phyloP scores from a whole-genome alignment of 1,284 basidiomycete genomes.

The Phellopilus nigrolimitatus region DNA sequence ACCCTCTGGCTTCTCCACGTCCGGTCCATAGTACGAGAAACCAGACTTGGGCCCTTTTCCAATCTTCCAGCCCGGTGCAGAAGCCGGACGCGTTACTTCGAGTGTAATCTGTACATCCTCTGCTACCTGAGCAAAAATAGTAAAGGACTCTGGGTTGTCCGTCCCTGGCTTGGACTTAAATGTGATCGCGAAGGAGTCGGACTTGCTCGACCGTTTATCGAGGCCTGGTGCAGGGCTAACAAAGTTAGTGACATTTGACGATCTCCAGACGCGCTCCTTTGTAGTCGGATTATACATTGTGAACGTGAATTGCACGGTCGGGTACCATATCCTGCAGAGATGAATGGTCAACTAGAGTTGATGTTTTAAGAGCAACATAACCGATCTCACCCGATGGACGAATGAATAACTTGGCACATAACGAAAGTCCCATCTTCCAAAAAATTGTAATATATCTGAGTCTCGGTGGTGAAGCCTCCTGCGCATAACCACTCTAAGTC shows the following conservation, averaged over 20 bases:
- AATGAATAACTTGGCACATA: constrained; percentile 95
- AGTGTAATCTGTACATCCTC: constrained; percentile 80
- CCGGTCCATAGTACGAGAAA: constrained; percentile 84
- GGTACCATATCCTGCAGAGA: constrained; percentile 74
- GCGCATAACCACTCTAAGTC: constrained; percentile 84
- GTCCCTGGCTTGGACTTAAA: constrained; percentile 61
- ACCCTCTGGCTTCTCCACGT: constrained; percentile 74
- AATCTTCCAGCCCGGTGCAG: constrained; percentile 86
- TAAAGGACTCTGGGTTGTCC: constrained; percentile 72
- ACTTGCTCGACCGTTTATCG: constrained; percentile 87
- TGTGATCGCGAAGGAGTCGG: constrained; percentile 85
- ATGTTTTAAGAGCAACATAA: constrained; percentile 19
- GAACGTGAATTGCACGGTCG: constrained; percentile 94
- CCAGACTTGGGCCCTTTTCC: constrained; percentile 87
- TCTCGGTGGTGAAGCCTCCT: constrained; percentile 88
- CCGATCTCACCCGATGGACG: constrained; percentile 79
- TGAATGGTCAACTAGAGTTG: not conserved
- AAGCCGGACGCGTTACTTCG: constrained; percentile 63
- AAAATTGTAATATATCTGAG: constrained; percentile 85
- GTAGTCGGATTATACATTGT: constrained; percentile 84
- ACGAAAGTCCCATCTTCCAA: constrained; percentile 80
- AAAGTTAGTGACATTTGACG: constrained; percentile 85
- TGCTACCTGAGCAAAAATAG: constrained; percentile 76
- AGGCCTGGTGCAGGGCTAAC: constrained; percentile 64
- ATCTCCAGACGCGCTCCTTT: constrained; percentile 81